These are phyloP conservation scores for Atractiella rhizophila DNA, from an alignment of 768 basidiomycete species.

Conservation along the genomic window DNA sequence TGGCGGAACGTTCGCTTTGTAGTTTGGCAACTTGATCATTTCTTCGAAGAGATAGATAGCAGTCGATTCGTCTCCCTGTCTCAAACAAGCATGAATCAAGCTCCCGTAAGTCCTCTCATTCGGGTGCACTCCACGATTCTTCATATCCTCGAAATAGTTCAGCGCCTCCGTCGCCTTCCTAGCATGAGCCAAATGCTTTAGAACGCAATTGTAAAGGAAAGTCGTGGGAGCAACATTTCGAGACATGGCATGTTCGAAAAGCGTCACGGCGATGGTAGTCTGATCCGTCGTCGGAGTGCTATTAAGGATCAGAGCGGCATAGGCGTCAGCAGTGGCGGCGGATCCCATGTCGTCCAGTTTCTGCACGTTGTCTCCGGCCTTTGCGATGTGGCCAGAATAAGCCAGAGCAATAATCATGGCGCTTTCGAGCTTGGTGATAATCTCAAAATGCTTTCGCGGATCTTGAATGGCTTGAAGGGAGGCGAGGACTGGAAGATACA, in stretches of 20 bases:
- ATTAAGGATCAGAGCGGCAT: slow-evolving; percentile 52
- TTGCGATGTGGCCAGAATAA: slow-evolving; percentile 50
- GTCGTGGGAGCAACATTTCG: slow-evolving; percentile 49
- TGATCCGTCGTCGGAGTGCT: slow-evolving; percentile 93
- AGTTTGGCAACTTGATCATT: slow-evolving; percentile 47
- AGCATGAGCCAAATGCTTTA: slow-evolving; percentile 81
- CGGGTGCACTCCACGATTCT: slow-evolving; percentile 32
- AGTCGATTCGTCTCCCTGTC: slow-evolving; percentile 60
- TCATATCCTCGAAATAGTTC: slow-evolving; percentile 71
- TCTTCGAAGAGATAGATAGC: slow-evolving; percentile 65
- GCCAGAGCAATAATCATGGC: slow-evolving; percentile 68
- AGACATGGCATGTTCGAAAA: slow-evolving; percentile 52
- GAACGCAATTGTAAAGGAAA: slow-evolving; percentile 90
- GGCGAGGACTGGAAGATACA: too few species aligned
- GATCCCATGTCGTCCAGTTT: slow-evolving; percentile 53
- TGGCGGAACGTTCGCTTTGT: slow-evolving; percentile 71
- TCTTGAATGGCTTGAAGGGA: too few species aligned
- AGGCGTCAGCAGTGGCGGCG: slow-evolving; percentile 64
- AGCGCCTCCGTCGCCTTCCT: slow-evolving; percentile 75
- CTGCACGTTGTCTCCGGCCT: slow-evolving; percentile 52
- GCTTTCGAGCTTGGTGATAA: slow-evolving; percentile 55
- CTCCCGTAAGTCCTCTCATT: slow-evolving; percentile 85
- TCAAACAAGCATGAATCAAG: slow-evolving; percentile 49
- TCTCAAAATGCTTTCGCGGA: too few species aligned
- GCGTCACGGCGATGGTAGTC: slow-evolving; percentile 53